Evolutionary conservation across 768 basidiomycete genomes (phyloP).

Genomic region (Suillus subalutaceus): DNA sequence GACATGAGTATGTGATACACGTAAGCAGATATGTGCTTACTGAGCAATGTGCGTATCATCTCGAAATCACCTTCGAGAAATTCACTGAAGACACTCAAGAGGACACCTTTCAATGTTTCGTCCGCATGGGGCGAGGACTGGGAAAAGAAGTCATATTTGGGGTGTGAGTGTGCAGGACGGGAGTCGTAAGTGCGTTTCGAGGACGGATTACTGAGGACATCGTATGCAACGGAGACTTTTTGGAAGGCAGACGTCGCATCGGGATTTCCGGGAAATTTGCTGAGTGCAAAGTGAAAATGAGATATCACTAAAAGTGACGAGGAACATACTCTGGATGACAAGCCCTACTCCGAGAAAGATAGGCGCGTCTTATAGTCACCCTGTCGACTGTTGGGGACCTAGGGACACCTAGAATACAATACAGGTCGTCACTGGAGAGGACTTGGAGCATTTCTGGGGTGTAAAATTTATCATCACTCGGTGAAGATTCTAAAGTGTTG

Average conservation of each 20-base stretch:
- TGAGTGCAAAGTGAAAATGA: conserved; percentile 33
- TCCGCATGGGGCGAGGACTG: conserved; percentile 63
- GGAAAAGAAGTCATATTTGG: conserved; percentile 55
- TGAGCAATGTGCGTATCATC: conserved; percentile 73
- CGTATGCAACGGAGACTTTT: conserved; percentile 82
- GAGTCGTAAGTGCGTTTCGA: conserved; percentile 71
- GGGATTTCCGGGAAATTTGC: conserved; percentile 77
- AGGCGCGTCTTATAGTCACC: conserved; percentile 69
- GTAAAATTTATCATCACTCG: conserved; percentile 14
- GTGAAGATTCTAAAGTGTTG: conserved; percentile 5
- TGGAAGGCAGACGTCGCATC: conserved; percentile 86
- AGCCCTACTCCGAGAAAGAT: conserved; percentile 70
- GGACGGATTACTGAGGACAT: conserved; percentile 74
- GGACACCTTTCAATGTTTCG: conserved; percentile 76
- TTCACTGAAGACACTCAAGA: conserved; percentile 77
- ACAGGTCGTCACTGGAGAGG: conserved; percentile 66
- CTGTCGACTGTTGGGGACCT: conserved; percentile 56
- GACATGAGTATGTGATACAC: conserved; percentile 1
- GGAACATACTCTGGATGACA: conserved; percentile 85
- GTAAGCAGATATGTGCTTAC: conserved; percentile 43
- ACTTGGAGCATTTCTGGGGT: conserved; percentile 43
- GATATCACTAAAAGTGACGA: not conserved
- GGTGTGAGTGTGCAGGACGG: conserved; percentile 43
- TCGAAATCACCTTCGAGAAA: conserved; percentile 89
- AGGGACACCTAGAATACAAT: conserved; percentile 69